A percentile compares a stretch with the other conserved stretches of the same genome.
These are phyloP conservation scores for Acanthamoeba lugdunensis DNA, from an alignment of 208 protist genomes.

Conservation along the genomic window DNA sequence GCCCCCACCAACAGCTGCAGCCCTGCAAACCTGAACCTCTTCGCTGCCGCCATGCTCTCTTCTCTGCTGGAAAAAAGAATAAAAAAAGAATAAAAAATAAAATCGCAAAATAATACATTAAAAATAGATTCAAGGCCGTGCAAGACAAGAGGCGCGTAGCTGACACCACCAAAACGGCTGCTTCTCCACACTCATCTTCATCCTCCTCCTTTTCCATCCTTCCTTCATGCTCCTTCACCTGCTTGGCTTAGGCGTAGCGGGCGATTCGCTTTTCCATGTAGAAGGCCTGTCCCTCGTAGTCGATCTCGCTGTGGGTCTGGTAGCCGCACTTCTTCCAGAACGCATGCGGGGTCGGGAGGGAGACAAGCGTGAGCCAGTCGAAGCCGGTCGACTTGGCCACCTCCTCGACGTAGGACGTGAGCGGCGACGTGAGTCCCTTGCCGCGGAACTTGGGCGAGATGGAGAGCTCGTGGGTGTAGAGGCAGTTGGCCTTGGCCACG, in stretches of 20 bases:
- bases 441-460: slow-evolving; percentile 57
- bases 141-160: no score
- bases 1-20: slow-evolving; percentile 46
- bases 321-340: slow-evolving; percentile 66
- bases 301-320: slow-evolving; percentile 59
- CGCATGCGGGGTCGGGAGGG: slow-evolving; percentile 5
- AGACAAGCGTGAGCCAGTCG: slow-evolving; percentile 58
- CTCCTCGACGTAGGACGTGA: slow-evolving; percentile 54
- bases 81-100: background rate
- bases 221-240: no score
- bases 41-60: background rate
- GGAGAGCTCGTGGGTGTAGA: slow-evolving; percentile 68
- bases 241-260: background rate
- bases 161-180: background rate
- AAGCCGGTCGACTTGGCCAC: slow-evolving; percentile 43
- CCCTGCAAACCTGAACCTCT: slow-evolving; percentile 71
- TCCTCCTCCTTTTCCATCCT: background rate
- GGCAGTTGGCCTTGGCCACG: background rate
- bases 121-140: background rate
- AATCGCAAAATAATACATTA: background rate
- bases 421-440: slow-evolving; percentile 48
- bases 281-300: slow-evolving; percentile 34
- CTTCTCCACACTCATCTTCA: background rate
- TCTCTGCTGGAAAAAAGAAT: background rate
- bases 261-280: slow-evolving; percentile 69